These are phyloP conservation scores for Puccinia coronata DNA, from an alignment of 1,284 basidiomycete species.

Conservation along the genomic window DNA sequence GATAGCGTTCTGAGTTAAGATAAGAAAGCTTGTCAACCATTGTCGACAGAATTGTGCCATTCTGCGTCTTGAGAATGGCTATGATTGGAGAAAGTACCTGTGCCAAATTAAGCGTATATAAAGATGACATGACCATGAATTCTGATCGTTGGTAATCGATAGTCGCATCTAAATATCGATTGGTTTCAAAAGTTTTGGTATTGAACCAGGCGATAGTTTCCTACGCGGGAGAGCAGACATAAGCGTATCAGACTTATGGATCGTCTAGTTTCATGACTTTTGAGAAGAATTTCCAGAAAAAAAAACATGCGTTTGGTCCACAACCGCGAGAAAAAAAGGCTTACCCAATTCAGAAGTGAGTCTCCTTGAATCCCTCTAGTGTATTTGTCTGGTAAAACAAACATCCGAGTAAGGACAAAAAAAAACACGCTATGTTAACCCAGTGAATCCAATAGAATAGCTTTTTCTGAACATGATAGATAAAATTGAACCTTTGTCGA, in stretches of 20 bases:
- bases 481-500: constrained; percentile 50
- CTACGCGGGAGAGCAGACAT: constrained; percentile 55
- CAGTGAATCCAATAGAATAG: background rate
- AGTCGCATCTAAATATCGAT: constrained; percentile 72
- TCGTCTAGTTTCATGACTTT: constrained; percentile 63
- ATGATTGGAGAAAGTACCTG: constrained; percentile 64
- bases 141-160: constrained; percentile 74
- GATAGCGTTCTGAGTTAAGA: constrained; percentile 59
- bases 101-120: constrained; percentile 72
- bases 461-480: background rate
- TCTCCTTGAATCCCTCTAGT: constrained; percentile 46
- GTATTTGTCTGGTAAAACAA: constrained; percentile 37
- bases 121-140: constrained; percentile 72
- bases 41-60: constrained; percentile 4
- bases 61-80: background rate
- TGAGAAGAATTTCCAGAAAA: constrained; percentile 70
- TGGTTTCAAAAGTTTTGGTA: constrained; percentile 75
- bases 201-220: constrained; percentile 71
- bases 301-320: background rate
- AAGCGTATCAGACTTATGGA: background rate
- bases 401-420: background rate
- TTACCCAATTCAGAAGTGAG: constrained; percentile 37
- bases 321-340: constrained; percentile 66
- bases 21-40: constrained; percentile 9
- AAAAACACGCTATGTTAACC: background rate